phyloP scores from a whole-genome alignment of 768 basidiomycete species.

The Trametes coccinea region DNA sequence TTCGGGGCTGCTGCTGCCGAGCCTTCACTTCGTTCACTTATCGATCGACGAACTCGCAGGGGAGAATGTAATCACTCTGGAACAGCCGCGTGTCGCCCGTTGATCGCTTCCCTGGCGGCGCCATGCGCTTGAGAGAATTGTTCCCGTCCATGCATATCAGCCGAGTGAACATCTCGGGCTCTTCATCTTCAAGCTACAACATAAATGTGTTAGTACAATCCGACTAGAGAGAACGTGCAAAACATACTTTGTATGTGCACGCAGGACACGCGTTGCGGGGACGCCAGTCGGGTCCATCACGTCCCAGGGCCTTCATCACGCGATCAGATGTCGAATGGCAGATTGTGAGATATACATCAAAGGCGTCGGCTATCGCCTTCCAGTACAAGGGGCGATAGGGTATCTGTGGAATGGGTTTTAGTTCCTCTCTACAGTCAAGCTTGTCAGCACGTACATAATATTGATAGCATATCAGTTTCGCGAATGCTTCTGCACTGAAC shows the following conservation, averaged over 20 bases:
- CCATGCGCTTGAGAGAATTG: constrained; percentile 29
- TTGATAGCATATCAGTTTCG: constrained; percentile 19
- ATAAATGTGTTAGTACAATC: not conserved
- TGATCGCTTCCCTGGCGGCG: constrained; percentile 16
- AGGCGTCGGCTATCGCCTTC: constrained; percentile 33
- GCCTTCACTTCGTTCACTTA: constrained; percentile 35
- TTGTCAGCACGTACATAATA: constrained; percentile 13
- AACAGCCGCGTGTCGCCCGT: constrained; percentile 24
- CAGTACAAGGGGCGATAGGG: constrained; percentile 29
- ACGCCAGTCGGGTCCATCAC: constrained; percentile 34
- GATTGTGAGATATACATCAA: constrained; percentile 39
- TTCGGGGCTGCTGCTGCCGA: not conserved
- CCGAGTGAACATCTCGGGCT: constrained; percentile 30
- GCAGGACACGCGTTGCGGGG: constrained; percentile 38
- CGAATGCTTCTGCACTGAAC: constrained; percentile 24
- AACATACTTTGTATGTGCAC: constrained; percentile 37
- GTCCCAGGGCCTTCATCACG: constrained; percentile 31
- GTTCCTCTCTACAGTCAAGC: not conserved
- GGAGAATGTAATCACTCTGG: constrained; percentile 31
- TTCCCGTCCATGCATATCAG: constrained; percentile 21
- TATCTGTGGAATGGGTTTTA: constrained; percentile 20
- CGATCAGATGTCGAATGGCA: constrained; percentile 19
- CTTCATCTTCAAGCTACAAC: not conserved
- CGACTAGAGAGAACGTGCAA: not conserved
- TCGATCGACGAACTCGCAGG: constrained; percentile 28